Evolutionary conservation across 1,284 basidiomycete genomes (phyloP).

Genomic region (Rhizoctonia solani): DNA sequence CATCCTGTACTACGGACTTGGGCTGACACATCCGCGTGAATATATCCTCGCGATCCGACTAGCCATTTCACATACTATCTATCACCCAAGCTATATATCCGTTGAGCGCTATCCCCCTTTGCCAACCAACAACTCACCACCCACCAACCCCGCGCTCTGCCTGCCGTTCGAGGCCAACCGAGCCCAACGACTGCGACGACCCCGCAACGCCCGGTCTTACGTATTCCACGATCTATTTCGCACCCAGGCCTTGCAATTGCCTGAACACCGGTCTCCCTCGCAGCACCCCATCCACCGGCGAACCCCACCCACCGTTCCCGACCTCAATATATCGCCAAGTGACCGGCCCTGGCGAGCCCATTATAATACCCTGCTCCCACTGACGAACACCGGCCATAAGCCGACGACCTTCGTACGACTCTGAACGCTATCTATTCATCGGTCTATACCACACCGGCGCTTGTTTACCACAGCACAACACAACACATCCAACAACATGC

Average conservation of each 20-base stretch:
- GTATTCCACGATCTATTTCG: conserved; percentile 23
- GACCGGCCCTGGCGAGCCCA: background rate
- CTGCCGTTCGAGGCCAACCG: background rate
- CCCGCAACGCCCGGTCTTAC: background rate
- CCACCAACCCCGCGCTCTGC: too few species aligned
- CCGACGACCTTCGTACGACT: conserved; percentile 31
- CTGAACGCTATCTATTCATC: conserved; percentile 14
- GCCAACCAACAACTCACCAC: background rate
- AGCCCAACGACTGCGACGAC: conserved; percentile 15
- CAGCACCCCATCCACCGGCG: conserved; percentile 13
- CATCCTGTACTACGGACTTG: background rate
- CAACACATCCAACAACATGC: conserved; percentile 6
- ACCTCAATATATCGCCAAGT: background rate
- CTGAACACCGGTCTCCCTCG: background rate
- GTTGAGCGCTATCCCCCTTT: conserved; percentile 8
- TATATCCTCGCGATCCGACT: conserved; percentile 18
- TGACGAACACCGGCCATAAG: conserved; percentile 33
- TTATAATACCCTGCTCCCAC: background rate
- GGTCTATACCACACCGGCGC: conserved; percentile 11
- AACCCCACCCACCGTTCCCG: conserved; percentile 24
- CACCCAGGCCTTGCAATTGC: too few species aligned
- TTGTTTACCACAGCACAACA: background rate
- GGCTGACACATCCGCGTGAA: background rate
- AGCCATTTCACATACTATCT: conserved; percentile 23
- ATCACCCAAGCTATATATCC: conserved; percentile 26